phyloP scores from a whole-genome alignment of 345 rosid genomes.

The Moricandia moricandioides region DNA sequence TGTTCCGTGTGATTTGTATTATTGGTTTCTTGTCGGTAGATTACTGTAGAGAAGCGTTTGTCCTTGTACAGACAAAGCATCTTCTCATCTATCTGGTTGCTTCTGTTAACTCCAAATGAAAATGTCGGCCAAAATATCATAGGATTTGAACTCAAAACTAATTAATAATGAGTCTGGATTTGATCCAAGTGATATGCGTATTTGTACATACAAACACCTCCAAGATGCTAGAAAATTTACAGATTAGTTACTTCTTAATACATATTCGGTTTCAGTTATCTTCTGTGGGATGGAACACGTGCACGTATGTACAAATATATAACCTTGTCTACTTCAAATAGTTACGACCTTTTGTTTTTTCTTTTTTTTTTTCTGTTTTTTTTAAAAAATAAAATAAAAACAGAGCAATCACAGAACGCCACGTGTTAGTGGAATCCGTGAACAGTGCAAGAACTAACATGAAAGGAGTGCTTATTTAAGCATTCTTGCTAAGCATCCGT shows the following conservation, averaged over 20 bases:
- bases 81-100: conserved; percentile 10
- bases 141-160: no score
- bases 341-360: not conserved
- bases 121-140: conserved; percentile 19
- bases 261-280: not conserved
- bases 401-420: no score
- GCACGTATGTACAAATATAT: no score
- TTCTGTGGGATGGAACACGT: not conserved
- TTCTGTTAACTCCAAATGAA: conserved; percentile 22
- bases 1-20: conserved; percentile 11
- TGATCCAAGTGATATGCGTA: no score
- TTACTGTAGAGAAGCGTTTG: conserved; percentile 12
- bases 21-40: conserved; percentile 23
- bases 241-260: not conserved
- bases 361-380: no score
- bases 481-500: no score
- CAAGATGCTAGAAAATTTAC: not conserved
- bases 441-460: no score
- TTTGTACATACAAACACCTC: not conserved
- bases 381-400: no score
- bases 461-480: no score
- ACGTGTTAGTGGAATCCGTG: no score
- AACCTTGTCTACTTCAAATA: not conserved
- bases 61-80: conserved; percentile 16
- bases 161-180: no score